Conservation (phyloP, 768 basidiomycete genomes). For the Postia placenta region DNA sequence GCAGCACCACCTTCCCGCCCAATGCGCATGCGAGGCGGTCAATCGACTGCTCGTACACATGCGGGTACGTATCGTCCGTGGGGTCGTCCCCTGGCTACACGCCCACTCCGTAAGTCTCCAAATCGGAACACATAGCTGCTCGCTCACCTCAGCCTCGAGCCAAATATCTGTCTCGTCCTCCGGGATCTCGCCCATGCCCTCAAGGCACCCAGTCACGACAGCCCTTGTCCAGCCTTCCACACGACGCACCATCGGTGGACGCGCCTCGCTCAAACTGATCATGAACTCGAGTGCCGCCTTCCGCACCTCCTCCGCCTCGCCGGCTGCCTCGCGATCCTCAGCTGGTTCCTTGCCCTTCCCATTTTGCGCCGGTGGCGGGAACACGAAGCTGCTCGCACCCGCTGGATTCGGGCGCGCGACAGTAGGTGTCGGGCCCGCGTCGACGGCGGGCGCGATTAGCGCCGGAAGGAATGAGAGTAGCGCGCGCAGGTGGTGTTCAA, state of each 20-base stretch:
- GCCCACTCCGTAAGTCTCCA: background rate
- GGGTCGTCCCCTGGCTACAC: slow-evolving; percentile 56
- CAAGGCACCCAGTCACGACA: slow-evolving; percentile 69
- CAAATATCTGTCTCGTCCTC: slow-evolving; percentile 56
- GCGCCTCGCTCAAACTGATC: slow-evolving; percentile 72
- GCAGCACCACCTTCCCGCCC: slow-evolving; percentile 70
- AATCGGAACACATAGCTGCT: background rate
- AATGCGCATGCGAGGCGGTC: slow-evolving; percentile 79
- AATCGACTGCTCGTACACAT: slow-evolving; percentile 75
- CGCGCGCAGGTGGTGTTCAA: slow-evolving; percentile 62
- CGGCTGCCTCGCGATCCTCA: slow-evolving; percentile 42
- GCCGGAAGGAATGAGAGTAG: slow-evolving; percentile 67
- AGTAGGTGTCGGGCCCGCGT: slow-evolving; percentile 49
- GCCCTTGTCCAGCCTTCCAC: slow-evolving; percentile 66
- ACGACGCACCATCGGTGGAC: slow-evolving; percentile 60
- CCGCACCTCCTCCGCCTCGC: slow-evolving; percentile 65
- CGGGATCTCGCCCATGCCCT: slow-evolving; percentile 76
- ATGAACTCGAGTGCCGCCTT: slow-evolving; percentile 78
- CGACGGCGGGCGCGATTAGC: slow-evolving; percentile 60
- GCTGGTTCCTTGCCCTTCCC: slow-evolving; percentile 25
- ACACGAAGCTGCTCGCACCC: slow-evolving; percentile 31
- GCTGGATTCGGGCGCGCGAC: slow-evolving; percentile 39
- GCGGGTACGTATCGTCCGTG: slow-evolving; percentile 61
- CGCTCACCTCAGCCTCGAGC: slow-evolving; percentile 71
- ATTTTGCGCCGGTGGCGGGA: slow-evolving; percentile 26